These are phyloP conservation scores for Mortierella sp. DNA, from an alignment of 371 early-diverging fungal genomes.

Conservation along the genomic window DNA sequence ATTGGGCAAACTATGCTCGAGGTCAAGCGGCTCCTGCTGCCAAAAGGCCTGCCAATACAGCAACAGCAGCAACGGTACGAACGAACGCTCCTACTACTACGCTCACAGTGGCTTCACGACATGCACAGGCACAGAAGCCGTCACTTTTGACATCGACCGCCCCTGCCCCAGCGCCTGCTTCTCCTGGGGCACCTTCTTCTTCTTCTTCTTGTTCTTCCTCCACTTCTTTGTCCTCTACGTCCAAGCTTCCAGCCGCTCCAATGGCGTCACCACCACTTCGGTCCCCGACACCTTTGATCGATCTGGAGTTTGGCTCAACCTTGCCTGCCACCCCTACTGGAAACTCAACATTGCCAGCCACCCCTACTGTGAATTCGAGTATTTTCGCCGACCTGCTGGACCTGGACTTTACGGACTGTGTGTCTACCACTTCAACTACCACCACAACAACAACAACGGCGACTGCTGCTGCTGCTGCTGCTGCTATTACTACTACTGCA, in stretches of 20 bases:
- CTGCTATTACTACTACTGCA: not conserved
- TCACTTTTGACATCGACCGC: not conserved
- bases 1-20: conserved; percentile 4
- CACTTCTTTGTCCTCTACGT: not conserved
- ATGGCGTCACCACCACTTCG: not conserved
- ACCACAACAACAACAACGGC: not conserved
- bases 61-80: not conserved
- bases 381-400: not conserved
- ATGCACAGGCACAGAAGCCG: not conserved
- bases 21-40: not conserved
- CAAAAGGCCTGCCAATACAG: not conserved
- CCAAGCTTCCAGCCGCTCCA: not conserved
- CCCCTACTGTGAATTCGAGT: not conserved
- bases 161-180: not conserved
- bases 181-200: not conserved
- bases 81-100: not conserved
- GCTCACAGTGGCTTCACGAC: not conserved
- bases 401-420: not conserved
- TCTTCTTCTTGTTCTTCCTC: not conserved
- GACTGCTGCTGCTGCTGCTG: not conserved
- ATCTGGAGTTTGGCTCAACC: not conserved
- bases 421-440: not conserved
- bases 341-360: not conserved
- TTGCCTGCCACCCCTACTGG: not conserved
- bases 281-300: conserved; percentile 1